phyloP scores from a whole-genome alignment of 2,329 filamentous ascomycete species.

The Aspergillus piperis region DNA sequence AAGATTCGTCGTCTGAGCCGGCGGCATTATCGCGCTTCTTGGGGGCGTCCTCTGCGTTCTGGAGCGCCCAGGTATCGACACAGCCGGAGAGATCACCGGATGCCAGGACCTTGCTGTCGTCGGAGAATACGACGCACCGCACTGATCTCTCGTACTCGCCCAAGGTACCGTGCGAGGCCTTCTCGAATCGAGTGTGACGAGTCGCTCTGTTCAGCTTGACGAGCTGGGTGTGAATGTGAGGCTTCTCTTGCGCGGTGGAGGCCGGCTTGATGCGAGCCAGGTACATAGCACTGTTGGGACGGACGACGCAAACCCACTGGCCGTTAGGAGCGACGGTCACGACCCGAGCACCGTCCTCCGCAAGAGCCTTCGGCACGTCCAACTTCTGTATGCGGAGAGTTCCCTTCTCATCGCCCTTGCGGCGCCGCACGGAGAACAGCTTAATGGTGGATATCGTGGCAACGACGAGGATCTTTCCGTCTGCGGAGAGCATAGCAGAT shows the following conservation, averaged over 20 bases:
- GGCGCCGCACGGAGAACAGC: slow-evolving; percentile 68
- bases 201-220: slow-evolving; percentile 42
- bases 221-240: slow-evolving; percentile 47
- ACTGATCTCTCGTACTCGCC: slow-evolving; percentile 78
- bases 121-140: slow-evolving; percentile 73
- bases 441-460: slow-evolving; percentile 75
- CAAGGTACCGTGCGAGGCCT: slow-evolving; percentile 64
- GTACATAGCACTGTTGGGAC: slow-evolving; percentile 61
- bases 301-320: slow-evolving; percentile 53
- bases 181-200: slow-evolving; percentile 39
- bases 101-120: slow-evolving; percentile 76
- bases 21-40: slow-evolving; percentile 46
- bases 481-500: slow-evolving; percentile 68
- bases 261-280: slow-evolving; percentile 52
- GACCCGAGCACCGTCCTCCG: slow-evolving; percentile 65
- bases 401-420: slow-evolving; percentile 55
- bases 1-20: slow-evolving; percentile 50
- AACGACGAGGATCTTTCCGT: slow-evolving; percentile 74
- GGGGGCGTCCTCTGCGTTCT: slow-evolving; percentile 49
- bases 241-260: slow-evolving; percentile 46
- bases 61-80: slow-evolving; percentile 81
- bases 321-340: slow-evolving; percentile 56
- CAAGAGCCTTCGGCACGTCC: slow-evolving; percentile 60
- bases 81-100: slow-evolving; percentile 80
- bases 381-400: slow-evolving; percentile 71